Evolutionary conservation across 2,329 filamentous ascomycete genomes (phyloP), one percentile per base, ranked within the genome.

Genomic region (Thelonectria olida): DNA sequence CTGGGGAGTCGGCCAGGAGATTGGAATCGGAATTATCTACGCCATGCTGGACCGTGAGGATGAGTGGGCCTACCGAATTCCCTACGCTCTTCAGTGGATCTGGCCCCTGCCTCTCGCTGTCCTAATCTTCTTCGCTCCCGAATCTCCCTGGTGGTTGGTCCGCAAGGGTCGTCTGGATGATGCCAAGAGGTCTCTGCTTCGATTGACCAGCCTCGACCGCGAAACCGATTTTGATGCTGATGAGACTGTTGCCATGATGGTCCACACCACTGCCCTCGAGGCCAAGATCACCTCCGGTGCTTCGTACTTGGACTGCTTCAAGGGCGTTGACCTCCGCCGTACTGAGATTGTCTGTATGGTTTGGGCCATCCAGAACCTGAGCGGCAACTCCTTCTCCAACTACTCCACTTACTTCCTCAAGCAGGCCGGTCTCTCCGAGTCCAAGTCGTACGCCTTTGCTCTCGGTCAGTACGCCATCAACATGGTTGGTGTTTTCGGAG

Each of bases 221-320:
- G 89, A 92, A 62, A 89, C 87, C 1, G 85, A 90, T 62, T 94
- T 96, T 69, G 87, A 96, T 71, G 86, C 91, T 10, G 91, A 96
- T 64, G 92, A 96, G 78, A 96, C 92, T 0, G 83, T 97, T 50
- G 89, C 92, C 70, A 96, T 97, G 92, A 97, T 97, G 91, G 88
- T 93, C 1, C 92, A 96, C 73, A 97, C 93, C 1, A 94, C 91
- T 1, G 90, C 90, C 0, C 81, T 96, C 10, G 93, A 97, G 75
- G 85, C 92, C 72, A 84, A 86, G 76, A 91, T 93, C 54, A 93
- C 91, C 4, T 79, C 81, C 7, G 92, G 92, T 27, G 87, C 91
- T 6, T 88, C 84, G 54, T 97, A 96, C 76, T 78, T 86, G 69
- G 93, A 97, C 76, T 97, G 93, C 79, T 96, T 97, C 84, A 89